Conservation (phyloP, 768 basidiomycete genomes). For the Leccinum subgranulosum region DNA sequence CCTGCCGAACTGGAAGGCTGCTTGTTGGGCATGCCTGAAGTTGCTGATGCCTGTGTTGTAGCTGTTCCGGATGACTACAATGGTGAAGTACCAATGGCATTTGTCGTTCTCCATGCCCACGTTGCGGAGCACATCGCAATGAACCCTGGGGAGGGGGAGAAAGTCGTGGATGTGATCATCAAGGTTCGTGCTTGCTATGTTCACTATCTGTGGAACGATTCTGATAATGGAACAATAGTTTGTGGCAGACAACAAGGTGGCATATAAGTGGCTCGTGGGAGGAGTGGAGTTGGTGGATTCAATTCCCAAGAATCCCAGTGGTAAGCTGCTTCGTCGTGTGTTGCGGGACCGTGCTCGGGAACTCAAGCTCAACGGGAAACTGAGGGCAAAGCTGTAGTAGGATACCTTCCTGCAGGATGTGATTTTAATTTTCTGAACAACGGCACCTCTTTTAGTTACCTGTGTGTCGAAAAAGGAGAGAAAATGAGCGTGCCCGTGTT, state of each 20-base stretch:
- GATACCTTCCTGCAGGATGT: not conserved
- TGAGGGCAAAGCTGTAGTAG: conserved; percentile 28
- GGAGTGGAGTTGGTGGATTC: conserved; percentile 53
- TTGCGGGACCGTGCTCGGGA: conserved; percentile 48
- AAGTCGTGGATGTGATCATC: conserved; percentile 44
- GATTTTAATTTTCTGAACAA: conserved; percentile 15
- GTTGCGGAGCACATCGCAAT: conserved; percentile 35
- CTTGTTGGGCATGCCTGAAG: conserved; percentile 55
- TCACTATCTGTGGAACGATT: not conserved
- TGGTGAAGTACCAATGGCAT: conserved; percentile 71
- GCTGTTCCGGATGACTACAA: conserved; percentile 66
- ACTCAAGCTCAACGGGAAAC: conserved; percentile 15
- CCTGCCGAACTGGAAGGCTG: conserved; percentile 74
- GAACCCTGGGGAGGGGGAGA: conserved; percentile 27
- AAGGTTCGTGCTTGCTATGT: conserved; percentile 36
- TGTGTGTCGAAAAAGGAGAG: too few relatives aligned
- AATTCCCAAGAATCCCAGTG: conserved; percentile 65
- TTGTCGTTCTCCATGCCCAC: conserved; percentile 48
- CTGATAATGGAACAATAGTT: conserved; percentile 33
- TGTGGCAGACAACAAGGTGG: conserved; percentile 51
- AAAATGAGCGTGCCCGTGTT: too few relatives aligned
- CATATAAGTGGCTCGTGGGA: conserved; percentile 57
- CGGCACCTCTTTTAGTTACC: too few relatives aligned
- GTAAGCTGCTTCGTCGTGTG: conserved; percentile 51
- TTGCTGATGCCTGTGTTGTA: conserved; percentile 62